These are phyloP conservation scores for barley (Hordeum vulgare) DNA, from an alignment of 176 grass and related monocot species.

Conservation along the genomic window MorexV3_pseudomolecules_assembly NC_058524.1:77546924-77547423, in stretches of 20 bases:
- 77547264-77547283: neutral
- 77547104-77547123: neutral
- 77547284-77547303: neutral
- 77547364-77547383: neutral
- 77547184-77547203: neutral
- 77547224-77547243: neutral
- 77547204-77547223: neutral
- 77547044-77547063: neutral
- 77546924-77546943: neutral
- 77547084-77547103: conserved; percentile 2
- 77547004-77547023: neutral
- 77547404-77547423: neutral
- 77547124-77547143: neutral
- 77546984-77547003: neutral
- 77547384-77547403: neutral
- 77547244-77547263: neutral
- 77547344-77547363: neutral
- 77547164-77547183: neutral
- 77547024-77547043: conserved; percentile 15
- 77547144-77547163: neutral
- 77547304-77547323: too few relatives aligned
- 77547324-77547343: neutral
- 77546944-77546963: neutral
- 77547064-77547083: conserved; percentile 22
- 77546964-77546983: neutral